Conservation (phyloP, 139 green algal genomes). For the Protoeuglena noctilucae region DNA sequence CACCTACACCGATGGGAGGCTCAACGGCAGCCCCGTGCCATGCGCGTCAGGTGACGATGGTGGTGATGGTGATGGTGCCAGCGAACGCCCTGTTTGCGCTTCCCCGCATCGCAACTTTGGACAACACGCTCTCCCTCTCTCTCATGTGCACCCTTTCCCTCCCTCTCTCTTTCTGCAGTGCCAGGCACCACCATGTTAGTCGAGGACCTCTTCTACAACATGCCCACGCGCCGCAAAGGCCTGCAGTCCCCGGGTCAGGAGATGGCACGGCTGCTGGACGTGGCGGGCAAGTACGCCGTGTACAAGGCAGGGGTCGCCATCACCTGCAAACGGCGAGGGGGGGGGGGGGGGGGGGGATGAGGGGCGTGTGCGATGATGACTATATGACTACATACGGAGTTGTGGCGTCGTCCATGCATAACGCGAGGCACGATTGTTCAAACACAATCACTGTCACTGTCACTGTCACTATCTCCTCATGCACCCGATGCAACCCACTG, state of each 20-base stretch:
- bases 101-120: neutral
- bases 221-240: slow-evolving; percentile 40
- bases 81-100: neutral
- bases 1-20: slow-evolving; percentile 18
- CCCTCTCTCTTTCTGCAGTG: slow-evolving; percentile 25
- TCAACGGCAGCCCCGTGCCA: neutral
- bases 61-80: neutral
- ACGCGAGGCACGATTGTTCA: no score
- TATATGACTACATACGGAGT: no score
- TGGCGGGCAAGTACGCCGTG: slow-evolving; percentile 60
- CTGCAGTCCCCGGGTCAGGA: slow-evolving; percentile 59
- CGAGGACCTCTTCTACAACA: slow-evolving; percentile 95
- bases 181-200: slow-evolving; percentile 74
- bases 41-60: neutral
- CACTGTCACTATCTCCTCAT: no score
- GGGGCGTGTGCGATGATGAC: no score
- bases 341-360: no score
- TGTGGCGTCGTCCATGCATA: no score
- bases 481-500: no score
- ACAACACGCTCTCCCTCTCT: neutral
- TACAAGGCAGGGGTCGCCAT: slow-evolving; percentile 38
- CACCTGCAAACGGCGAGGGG: slow-evolving; percentile 35
- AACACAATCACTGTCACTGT: no score
- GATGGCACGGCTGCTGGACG: slow-evolving; percentile 67
- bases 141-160: neutral